Percentiles rank a stretch among this genome's conserved stretches.
Conservation (phyloP, 345 rosid species). For the Euclidium syriacum region DNA sequence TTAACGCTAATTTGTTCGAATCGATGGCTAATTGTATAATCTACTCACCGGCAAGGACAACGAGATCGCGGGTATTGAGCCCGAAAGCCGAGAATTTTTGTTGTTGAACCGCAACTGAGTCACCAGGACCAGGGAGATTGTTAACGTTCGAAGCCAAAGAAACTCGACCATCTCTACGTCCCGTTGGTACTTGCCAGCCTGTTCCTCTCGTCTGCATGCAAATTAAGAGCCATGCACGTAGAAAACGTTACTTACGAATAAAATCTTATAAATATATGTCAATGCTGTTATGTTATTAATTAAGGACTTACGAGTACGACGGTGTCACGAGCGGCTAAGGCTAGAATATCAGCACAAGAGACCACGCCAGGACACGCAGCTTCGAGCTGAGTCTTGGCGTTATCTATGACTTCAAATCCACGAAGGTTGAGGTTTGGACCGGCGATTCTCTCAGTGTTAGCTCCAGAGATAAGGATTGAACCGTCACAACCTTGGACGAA, state of each 20-base stretch:
- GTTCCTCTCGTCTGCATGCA: constrained; percentile 28
- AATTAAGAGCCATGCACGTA: not conserved
- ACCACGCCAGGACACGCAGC: constrained; percentile 33
- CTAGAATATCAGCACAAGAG: constrained; percentile 37
- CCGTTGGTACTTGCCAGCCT: constrained; percentile 36
- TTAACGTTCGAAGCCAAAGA: constrained; percentile 25
- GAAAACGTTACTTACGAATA: not conserved
- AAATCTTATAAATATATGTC: not conserved
- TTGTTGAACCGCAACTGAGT: constrained; percentile 26
- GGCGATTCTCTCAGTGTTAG: constrained; percentile 29
- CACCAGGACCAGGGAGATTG: constrained; percentile 17
- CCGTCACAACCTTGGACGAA: constrained; percentile 39
- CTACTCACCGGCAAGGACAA: constrained; percentile 30
- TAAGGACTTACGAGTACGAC: constrained; percentile 9
- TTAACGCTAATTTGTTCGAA: too few relatives aligned
- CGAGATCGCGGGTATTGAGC: too few relatives aligned
- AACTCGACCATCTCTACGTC: constrained; percentile 29
- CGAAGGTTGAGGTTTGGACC: constrained; percentile 8
- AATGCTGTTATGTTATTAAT: not conserved
- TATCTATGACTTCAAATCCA: constrained; percentile 31
- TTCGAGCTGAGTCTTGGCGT: constrained; percentile 33
- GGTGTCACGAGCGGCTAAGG: constrained; percentile 37
- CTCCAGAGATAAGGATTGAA: constrained; percentile 31
- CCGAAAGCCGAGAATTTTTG: constrained; percentile 25
- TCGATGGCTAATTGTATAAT: too few relatives aligned